Percentiles rank a stretch among this genome's conserved stretches.
Conservation (phyloP, 2,329 filamentous ascomycete species). For the Cryoendolithus antarcticus region DNA sequence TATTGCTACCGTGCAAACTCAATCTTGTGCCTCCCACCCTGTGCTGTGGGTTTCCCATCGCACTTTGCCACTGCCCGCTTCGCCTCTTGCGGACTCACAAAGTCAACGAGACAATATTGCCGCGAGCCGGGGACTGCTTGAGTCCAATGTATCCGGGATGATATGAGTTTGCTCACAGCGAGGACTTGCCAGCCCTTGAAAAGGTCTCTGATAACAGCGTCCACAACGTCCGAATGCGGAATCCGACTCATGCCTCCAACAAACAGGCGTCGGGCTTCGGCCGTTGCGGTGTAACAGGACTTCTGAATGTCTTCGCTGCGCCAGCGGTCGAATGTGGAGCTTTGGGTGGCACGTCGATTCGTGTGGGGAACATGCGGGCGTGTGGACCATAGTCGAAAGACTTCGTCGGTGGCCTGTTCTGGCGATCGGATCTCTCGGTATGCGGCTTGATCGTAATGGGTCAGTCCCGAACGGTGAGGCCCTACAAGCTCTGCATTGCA, state of each 20-base stretch:
- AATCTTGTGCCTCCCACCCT: slow-evolving; percentile 12
- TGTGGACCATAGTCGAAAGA: background rate
- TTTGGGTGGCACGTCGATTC: background rate
- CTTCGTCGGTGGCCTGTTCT: background rate
- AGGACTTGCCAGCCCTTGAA: slow-evolving; percentile 35
- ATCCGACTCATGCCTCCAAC: slow-evolving; percentile 36
- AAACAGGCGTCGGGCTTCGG: slow-evolving; percentile 33
- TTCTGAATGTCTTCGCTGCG: slow-evolving; percentile 27
- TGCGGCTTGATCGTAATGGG: slow-evolving; percentile 46
- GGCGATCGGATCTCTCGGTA: slow-evolving; percentile 6
- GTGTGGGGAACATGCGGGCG: too few species aligned
- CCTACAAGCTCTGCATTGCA: slow-evolving; percentile 46
- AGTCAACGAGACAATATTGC: slow-evolving; percentile 21
- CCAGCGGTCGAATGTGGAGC: slow-evolving; percentile 29
- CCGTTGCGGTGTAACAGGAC: slow-evolving; percentile 17
- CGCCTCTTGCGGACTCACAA: slow-evolving; percentile 15
- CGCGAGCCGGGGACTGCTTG: too few species aligned
- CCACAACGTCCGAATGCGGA: slow-evolving; percentile 28
- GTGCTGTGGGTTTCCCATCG: slow-evolving; percentile 13
- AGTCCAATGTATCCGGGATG: slow-evolving; percentile 9
- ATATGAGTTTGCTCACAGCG: slow-evolving; percentile 35
- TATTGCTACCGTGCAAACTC: slow-evolving; percentile 5
- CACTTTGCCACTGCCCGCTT: slow-evolving; percentile 12
- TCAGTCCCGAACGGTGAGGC: slow-evolving; percentile 43
- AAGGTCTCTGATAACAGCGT: slow-evolving; percentile 30